Base-by-base conservation (phyloP, 108 stramenopile genomes). In the Cyclotella kingstonii region DNA sequence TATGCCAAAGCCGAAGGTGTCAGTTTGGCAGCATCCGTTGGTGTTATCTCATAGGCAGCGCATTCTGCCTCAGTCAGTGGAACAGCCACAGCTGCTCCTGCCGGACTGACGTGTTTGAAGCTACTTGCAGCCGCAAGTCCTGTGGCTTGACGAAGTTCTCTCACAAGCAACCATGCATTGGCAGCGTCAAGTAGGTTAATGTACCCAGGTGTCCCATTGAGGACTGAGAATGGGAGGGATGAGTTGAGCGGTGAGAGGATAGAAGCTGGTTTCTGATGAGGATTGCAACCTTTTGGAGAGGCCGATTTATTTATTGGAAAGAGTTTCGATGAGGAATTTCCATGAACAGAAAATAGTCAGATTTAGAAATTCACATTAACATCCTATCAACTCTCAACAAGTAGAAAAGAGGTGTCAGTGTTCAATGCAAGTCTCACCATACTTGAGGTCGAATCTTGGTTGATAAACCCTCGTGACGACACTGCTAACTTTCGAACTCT, bases 51-150 rank as follows among this genome's bases (percentile, higher is more conserved):
- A 75, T 96, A 98, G 10, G 93, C 93, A 44, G 76, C 53, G 55
- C 81, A 87, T 75, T 97, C 96, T 12, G 75, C 69, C 39, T 87
- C 94, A 31, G 80, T 84, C 11, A 99, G 75, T 4, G 96, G 95
- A 8, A 98, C 96, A 26, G 94, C 97, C 9, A 98, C 89, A 38
- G 93, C 97, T 8, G 97, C 97, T 45, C 98, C 98, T 12, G 98
- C 98, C 19, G 98, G 98, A 67, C 85, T 90, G 33, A 96, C 95
- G 79, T 99, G 98, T 78, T 99, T 99, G 82, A 99, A 99, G 36
- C 89, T 91, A 38, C 96, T 78, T 5, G 98, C 97, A n/a, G 97
- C 95, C 6, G 96, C 84, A 52, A 95, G 77, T 25, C 90, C 94
- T 38, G 95, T 91, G 21, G 95, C 95, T 40, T 83, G 59, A 25